These are phyloP conservation scores for Syzygium syzygioides DNA, from an alignment of 441 rosid species.

Conservation along the genomic window DNA sequence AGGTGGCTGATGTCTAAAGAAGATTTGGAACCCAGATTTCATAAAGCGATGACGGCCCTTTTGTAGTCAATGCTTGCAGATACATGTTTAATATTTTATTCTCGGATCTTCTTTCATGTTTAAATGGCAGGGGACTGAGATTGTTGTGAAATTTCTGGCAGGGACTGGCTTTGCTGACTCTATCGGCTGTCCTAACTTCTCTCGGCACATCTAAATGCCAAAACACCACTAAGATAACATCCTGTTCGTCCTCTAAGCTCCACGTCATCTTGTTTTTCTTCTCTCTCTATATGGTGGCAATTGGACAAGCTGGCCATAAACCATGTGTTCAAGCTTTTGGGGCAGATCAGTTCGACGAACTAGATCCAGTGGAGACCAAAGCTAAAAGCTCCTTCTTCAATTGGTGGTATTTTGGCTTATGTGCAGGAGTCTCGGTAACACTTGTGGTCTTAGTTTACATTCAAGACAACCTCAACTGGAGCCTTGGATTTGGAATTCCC, in stretches of 20 bases:
- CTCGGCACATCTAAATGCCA: conserved; percentile 14
- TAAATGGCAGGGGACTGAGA: neutral
- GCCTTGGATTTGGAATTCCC: conserved; percentile 43
- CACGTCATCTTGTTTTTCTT: conserved; percentile 33
- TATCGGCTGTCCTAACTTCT: neutral
- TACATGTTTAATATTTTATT: neutral
- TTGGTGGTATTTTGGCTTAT: conserved; percentile 44
- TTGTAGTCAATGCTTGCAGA: neutral
- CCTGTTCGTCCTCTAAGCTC: conserved; percentile 14
- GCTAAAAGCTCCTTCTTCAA: conserved; percentile 50
- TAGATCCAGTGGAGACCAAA: conserved; percentile 35
- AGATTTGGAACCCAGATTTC: neutral
- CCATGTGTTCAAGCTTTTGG: conserved; percentile 58
- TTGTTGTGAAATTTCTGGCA: neutral
- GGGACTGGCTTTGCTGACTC: neutral
- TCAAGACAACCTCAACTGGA: conserved; percentile 52
- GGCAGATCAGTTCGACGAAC: conserved; percentile 53
- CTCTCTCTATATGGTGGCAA: conserved; percentile 43
- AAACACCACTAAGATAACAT: neutral
- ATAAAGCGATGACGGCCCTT: neutral
- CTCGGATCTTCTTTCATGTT: neutral
- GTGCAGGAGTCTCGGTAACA: conserved; percentile 18
- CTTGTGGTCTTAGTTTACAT: conserved; percentile 27
- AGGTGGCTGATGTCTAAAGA: neutral
- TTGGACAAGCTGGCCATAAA: conserved; percentile 46